Evolutionary conservation across 1,284 basidiomycete genomes (phyloP), one percentile per base, ranked within the genome.

Genomic region (Trametes polyzona): DNA sequence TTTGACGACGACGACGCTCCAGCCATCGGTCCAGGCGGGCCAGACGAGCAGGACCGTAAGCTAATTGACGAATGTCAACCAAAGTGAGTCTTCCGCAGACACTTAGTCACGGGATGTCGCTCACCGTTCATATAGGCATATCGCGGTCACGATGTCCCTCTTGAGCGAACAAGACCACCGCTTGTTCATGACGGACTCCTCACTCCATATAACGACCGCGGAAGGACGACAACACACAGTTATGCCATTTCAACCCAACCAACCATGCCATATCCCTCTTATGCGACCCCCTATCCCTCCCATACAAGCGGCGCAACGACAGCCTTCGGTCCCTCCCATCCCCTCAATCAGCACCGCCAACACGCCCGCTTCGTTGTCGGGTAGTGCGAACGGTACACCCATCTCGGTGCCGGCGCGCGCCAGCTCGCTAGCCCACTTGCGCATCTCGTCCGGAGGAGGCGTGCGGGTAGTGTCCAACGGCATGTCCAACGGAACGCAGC

Each of bases 41-140:
- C 77, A 23, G 89, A 87, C 47, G 91, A 86, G 67, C 86, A 84
- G 65, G 86, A 87, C 67, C 78, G 90, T 12, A 68, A 82, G 0
- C 71, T 93, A 19, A 70, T 91, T 12, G 88, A 93, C 64, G 90
- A 93, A 61, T 90, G 80, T 61, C 79, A 84, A 58, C 69, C 82
- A 4, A 81, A 77, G 84, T 88, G 72, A 52, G 81, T 73, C 26
- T 16, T 11, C 52, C 23, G n/a, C 29, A 24, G 24, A 33, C 5
- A n/a, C 12, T 19, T 53, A 21, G 52, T 58, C 35, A 29, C 17
- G 17, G 27, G 12, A 8, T 52, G 3, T 19, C n/a, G 46, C 37
- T 50, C 16, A 50, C 48, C 2, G 1, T 16, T 6, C 2, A 2
- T 23, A n/a, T 32, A 87, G 86, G 52, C 82, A 84, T 63, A 69